A percentile compares a stretch with the other conserved stretches of the same genome.
phyloP scores from a whole-genome alignment of 306 rosid species.

The Gillenia trifoliata region DNA sequence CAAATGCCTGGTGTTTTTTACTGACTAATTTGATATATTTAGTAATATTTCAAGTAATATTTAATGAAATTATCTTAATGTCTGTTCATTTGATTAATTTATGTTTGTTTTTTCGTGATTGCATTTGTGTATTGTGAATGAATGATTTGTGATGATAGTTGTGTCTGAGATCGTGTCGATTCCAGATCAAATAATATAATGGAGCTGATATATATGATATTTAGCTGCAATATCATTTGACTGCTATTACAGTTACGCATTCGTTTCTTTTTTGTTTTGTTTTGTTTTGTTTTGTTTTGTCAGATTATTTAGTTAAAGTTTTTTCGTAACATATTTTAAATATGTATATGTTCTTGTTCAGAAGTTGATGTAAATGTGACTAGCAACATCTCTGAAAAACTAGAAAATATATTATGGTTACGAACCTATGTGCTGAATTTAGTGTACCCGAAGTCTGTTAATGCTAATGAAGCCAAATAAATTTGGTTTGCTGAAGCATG shows the following conservation, averaged over 20 bases:
- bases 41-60: background rate
- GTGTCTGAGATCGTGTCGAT: slow-evolving; percentile 6
- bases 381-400: background rate
- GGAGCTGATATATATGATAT: slow-evolving; percentile 19
- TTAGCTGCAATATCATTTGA: background rate
- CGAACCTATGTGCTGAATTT: background rate
- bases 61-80: background rate
- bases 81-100: background rate
- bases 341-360: background rate
- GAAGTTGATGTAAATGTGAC: background rate
- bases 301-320: too few relatives aligned
- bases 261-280: background rate
- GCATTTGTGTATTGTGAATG: background rate
- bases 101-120: background rate
- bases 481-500: background rate
- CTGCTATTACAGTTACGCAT: too few relatives aligned
- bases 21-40: slow-evolving; percentile 8
- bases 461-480: background rate
- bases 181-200: slow-evolving; percentile 21
- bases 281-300: too few relatives aligned
- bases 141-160: background rate
- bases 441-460: background rate
- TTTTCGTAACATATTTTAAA: too few relatives aligned
- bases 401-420: too few relatives aligned
- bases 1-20: slow-evolving; percentile 12